Percentiles rank a stretch among this genome's conserved stretches.
Evolutionary conservation across 106 monocot species (phyloP).

Genomic region (Amphibolis antarctica): DNA sequence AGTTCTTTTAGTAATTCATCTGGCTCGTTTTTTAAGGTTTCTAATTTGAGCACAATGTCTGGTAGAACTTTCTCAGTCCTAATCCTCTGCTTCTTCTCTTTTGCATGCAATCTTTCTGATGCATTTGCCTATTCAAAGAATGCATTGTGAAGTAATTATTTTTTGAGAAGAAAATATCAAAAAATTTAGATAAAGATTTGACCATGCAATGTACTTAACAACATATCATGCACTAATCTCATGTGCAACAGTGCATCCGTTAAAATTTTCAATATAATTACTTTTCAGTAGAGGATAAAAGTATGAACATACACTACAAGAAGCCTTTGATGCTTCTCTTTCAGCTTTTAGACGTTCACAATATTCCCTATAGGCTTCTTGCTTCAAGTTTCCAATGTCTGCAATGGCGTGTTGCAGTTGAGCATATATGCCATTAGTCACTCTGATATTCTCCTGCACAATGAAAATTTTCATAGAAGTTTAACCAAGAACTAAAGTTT

Average conservation of each 20-base stretch:
- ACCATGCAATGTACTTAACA: no score
- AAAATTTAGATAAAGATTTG: no score
- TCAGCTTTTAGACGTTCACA: conserved; percentile 20
- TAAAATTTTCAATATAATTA: background rate
- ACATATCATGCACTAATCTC: no score
- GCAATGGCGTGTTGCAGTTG: conserved; percentile 13
- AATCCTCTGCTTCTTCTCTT: conserved; percentile 24
- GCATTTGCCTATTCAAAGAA: conserved; percentile 18
- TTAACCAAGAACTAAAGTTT: background rate
- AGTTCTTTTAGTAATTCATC: conserved; percentile 21
- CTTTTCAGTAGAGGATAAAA: background rate
- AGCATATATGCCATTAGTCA: background rate
- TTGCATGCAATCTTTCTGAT: conserved; percentile 18
- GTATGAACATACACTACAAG: conserved; percentile 3
- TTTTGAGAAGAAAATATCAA: no score
- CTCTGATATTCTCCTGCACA: background rate
- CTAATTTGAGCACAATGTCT: conserved; percentile 13
- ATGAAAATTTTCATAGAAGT: background rate
- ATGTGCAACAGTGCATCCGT: no score
- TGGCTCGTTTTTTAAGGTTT: conserved; percentile 9
- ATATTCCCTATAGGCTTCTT: conserved; percentile 26
- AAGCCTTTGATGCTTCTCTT: conserved; percentile 7
- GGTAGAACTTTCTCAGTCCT: conserved; percentile 22
- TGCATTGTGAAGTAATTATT: background rate
- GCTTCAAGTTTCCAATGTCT: conserved; percentile 15